These are phyloP conservation scores for Jatropha multifida DNA, from an alignment of 441 rosid species.

Conservation along the genomic window DNA sequence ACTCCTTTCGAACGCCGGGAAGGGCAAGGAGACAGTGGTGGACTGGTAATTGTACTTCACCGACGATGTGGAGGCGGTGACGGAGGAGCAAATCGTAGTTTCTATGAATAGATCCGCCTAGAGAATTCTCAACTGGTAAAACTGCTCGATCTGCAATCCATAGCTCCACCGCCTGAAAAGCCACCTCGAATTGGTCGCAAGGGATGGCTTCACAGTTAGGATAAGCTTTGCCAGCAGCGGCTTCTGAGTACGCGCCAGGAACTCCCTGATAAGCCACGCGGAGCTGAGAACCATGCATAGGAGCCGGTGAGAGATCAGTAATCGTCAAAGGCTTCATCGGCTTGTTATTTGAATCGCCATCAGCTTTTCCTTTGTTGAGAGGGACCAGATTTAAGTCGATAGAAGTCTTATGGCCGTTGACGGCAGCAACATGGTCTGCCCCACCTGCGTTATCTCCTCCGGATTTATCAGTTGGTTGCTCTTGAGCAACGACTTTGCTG, in stretches of 20 bases:
- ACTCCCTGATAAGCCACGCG: conserved; percentile 96
- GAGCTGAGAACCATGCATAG: conserved; percentile 80
- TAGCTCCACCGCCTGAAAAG: conserved; percentile 92
- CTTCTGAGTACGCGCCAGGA: conserved; percentile 95
- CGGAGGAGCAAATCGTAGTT: conserved; percentile 94
- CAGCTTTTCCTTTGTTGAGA: conserved; percentile 20
- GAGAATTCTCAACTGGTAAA: conserved; percentile 83
- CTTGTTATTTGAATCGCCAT: conserved; percentile 17
- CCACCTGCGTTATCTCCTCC: not conserved
- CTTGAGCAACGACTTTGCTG: conserved; percentile 60
- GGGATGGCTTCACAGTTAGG: conserved; percentile 93
- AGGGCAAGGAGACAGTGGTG: conserved; percentile 93
- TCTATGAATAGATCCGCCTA: conserved; percentile 92
- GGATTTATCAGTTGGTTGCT: conserved; percentile 38
- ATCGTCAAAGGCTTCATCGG: conserved; percentile 61
- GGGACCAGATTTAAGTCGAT: conserved; percentile 62
- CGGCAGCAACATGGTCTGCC: conserved; percentile 49
- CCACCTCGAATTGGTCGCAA: conserved; percentile 91
- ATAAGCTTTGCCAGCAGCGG: conserved; percentile 94
- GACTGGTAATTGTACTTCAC: conserved; percentile 88
- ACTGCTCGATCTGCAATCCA: conserved; percentile 97
- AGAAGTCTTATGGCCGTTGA: conserved; percentile 74
- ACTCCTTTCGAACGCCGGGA: conserved; percentile 73
- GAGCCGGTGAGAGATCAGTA: conserved; percentile 80
- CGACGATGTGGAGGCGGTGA: conserved; percentile 93